phyloP scores from a whole-genome alignment of 305 asterid genomes.

The Fraxinus nigra region DNA sequence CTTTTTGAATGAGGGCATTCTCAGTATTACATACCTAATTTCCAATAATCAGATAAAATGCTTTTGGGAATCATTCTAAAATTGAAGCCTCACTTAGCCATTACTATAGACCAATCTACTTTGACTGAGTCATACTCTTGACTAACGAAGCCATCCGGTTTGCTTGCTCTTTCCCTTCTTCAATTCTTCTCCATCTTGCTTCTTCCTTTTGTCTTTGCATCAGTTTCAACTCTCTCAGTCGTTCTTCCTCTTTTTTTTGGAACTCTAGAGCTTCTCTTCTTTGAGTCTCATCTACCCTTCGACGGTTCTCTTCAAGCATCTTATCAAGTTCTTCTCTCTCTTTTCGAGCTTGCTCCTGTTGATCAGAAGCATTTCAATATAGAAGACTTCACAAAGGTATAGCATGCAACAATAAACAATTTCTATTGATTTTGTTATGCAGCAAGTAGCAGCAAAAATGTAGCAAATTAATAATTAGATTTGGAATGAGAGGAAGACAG shows the following conservation, averaged over 20 bases:
- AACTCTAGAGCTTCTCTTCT: constrained; percentile 75
- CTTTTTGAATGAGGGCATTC: neutral
- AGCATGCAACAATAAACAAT: neutral
- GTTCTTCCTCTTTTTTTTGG: constrained; percentile 79
- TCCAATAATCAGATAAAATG: neutral
- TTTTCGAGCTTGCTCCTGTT: constrained; percentile 80
- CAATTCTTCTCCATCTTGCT: constrained; percentile 68
- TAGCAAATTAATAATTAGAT: neutral
- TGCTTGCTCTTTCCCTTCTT: constrained; percentile 67
- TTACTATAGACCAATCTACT: constrained; percentile 29
- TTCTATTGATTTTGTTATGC: neutral
- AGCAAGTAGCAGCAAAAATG: neutral
- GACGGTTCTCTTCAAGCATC: constrained; percentile 85
- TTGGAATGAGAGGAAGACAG: too few relatives aligned
- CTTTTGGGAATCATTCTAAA: neutral
- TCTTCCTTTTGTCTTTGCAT: constrained; percentile 89
- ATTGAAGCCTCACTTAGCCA: neutral
- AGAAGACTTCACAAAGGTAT: neutral
- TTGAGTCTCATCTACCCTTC: constrained; percentile 93
- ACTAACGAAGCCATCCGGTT: constrained; percentile 32
- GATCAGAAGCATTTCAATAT: neutral
- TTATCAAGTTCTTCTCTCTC: constrained; percentile 94
- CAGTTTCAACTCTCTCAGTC: constrained; percentile 73
- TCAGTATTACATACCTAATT: neutral
- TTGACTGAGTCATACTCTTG: constrained; percentile 49